Conservation (phyloP, 2,329 filamentous ascomycete genomes). For the Podosphaera fusca region DNA sequence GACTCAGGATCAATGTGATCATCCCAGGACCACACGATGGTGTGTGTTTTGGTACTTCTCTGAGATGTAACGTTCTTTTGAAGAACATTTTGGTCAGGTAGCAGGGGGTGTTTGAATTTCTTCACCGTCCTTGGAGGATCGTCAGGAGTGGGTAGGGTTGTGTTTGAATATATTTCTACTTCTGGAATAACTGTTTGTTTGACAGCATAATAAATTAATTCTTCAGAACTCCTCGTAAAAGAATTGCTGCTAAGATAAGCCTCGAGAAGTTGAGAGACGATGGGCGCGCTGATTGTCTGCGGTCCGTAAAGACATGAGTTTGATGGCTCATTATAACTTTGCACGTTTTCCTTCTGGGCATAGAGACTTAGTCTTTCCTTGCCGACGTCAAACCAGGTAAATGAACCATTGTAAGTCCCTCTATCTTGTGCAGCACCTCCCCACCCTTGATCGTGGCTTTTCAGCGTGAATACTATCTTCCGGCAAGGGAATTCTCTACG, state of each 20-base stretch:
- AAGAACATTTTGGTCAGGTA: constrained; percentile 17
- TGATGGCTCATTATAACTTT: background rate
- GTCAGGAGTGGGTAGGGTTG: background rate
- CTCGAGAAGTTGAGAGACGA: background rate
- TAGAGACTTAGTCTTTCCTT: constrained; percentile 25
- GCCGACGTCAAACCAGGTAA: constrained; percentile 41
- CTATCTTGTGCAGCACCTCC: constrained; percentile 15
- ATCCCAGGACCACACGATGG: constrained; percentile 30
- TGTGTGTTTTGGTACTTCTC: constrained; percentile 19
- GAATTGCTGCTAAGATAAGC: background rate
- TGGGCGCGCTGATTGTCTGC: background rate
- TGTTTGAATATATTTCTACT: background rate
- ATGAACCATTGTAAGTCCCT: constrained; percentile 25
- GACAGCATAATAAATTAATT: background rate
- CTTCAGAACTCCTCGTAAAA: background rate
- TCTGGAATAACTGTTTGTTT: constrained; percentile 3
- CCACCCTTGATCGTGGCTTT: constrained; percentile 36
- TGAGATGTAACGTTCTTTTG: constrained; percentile 26
- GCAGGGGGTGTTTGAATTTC: constrained; percentile 18
- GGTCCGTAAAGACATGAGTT: background rate
- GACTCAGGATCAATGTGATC: constrained; percentile 25
- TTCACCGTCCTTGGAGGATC: background rate
- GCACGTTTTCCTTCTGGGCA: background rate
- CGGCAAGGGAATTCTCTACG: constrained; percentile 24
- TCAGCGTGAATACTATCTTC: constrained; percentile 36